phyloP scores from a whole-genome alignment of 2,329 filamentous ascomycete genomes.

The Helotiales sp. region DNA sequence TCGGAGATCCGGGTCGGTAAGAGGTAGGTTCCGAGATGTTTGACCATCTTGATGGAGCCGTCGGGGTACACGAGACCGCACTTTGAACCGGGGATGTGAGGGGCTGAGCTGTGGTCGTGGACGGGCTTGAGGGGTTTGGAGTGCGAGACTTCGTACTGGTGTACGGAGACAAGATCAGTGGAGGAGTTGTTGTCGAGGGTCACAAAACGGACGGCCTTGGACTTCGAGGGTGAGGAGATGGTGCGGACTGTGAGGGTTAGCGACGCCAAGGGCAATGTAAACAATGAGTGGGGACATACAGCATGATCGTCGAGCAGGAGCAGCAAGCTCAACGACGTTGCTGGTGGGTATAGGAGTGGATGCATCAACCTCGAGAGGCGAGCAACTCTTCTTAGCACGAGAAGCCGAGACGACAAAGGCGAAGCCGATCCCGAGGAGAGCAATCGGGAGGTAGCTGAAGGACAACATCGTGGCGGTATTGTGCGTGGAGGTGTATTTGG shows the following conservation, averaged over 20 bases:
- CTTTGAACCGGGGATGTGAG: neutral
- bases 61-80: neutral
- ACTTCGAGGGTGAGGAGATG: neutral
- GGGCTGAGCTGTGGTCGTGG: neutral
- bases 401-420: neutral
- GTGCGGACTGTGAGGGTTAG: slow-evolving; percentile 1
- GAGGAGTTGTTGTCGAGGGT: neutral
- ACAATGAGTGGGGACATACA: neutral
- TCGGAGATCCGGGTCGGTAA: neutral
- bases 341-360: neutral
- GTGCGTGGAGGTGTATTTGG: neutral
- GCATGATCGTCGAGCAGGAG: slow-evolving; percentile 2
- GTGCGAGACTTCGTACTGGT: neutral
- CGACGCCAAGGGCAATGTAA: neutral
- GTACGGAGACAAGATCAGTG: neutral
- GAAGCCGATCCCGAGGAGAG: neutral
- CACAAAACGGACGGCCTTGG: neutral
- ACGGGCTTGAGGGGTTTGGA: neutral
- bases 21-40: neutral
- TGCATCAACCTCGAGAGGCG: neutral
- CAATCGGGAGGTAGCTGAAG: neutral
- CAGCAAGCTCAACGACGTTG: neutral
- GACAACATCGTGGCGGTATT: neutral
- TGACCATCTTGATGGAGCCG: slow-evolving; percentile 7
- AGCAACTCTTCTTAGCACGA: neutral